Base-by-base conservation (phyloP, 345 rosid species). In the Jatropha curcas region DNA sequence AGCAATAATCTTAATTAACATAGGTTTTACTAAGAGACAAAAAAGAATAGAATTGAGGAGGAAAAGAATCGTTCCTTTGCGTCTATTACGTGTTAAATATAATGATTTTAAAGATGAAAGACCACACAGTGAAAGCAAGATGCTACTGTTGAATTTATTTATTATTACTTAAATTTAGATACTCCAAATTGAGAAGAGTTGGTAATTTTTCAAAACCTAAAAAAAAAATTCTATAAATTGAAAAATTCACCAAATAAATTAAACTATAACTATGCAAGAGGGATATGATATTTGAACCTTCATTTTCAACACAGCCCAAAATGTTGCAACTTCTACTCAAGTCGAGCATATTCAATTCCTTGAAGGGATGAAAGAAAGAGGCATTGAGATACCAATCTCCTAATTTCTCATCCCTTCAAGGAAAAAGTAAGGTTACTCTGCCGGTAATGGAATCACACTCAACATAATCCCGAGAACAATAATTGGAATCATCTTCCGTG, bases 181-280 rank as follows among this genome's bases (percentile, higher is more conserved):
- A 14, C 64, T 60, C 22, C 41, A 60, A 60, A 60, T 31, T 60
- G 64, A 22, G 9, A 1, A 60, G 64, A 0, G 3, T 19, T 14
- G 41, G 33, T 16, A 60, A 34, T 60, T 24, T 46, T 28, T 65
- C 69, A 43, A 65, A 65, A 65, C 69, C 69, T 65, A 37, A 19
- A 60, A 24, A n/a, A 30, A 25, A 9, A 57, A 11, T 9, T 2
- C 1, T 14, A 51, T 11, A 51, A 5, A 51, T 17, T 51, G 46
- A n/a, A n/a, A 43, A 43, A 43, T 43, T 51, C 7, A 2, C 3
- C 22, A 51, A 5, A 16, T 14, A n/a, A 16, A n/a, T 17, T 16
- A 51, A 51, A 51, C 1, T 16, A 51, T 17, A 51, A 0, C 7
- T 16, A 51, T 51, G 56, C 2, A 17, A 13, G 14, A 56, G 28